A percentile compares a stretch with the other conserved stretches of the same genome.
These are phyloP conservation scores for Physaria fendleri DNA, from an alignment of 345 rosid species.

Conservation along the genomic window DNA sequence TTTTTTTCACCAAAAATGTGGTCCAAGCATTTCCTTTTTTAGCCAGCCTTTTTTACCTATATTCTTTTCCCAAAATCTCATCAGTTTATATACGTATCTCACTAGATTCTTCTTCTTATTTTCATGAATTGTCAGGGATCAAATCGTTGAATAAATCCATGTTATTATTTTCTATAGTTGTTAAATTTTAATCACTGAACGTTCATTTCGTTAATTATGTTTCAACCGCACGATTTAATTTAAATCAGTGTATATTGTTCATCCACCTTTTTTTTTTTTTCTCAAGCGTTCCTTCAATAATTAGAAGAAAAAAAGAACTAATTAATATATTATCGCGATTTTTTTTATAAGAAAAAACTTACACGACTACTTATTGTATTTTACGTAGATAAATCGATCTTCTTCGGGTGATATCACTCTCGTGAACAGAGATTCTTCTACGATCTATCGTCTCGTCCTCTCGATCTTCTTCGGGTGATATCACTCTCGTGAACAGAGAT, in stretches of 20 bases:
- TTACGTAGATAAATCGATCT: no score
- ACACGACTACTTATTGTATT: no score
- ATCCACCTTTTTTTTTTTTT: no score
- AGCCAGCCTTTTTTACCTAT: constrained; percentile 22
- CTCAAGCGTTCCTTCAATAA: no score
- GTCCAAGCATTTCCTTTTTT: constrained; percentile 25
- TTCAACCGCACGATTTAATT: no score
- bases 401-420: constrained; percentile 12
- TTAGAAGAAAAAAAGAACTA: no score
- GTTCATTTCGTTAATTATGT: no score
- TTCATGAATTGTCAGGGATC: background rate
- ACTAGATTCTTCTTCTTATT: background rate
- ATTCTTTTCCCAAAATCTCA: constrained; percentile 4
- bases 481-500: constrained; percentile 18
- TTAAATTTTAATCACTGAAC: background rate
- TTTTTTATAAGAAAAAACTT: no score
- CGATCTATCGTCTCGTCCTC: no score
- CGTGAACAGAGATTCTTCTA: constrained; percentile 4
- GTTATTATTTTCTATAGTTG: background rate
- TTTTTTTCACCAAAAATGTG: constrained; percentile 32
- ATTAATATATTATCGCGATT: no score
- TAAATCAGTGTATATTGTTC: no score
- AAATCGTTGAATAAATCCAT: no score
- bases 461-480: constrained; percentile 10
- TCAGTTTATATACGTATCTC: background rate